phyloP scores from a whole-genome alignment of 192 early-diverging fungal genomes.

The Backusella tuberculispora region DNA sequence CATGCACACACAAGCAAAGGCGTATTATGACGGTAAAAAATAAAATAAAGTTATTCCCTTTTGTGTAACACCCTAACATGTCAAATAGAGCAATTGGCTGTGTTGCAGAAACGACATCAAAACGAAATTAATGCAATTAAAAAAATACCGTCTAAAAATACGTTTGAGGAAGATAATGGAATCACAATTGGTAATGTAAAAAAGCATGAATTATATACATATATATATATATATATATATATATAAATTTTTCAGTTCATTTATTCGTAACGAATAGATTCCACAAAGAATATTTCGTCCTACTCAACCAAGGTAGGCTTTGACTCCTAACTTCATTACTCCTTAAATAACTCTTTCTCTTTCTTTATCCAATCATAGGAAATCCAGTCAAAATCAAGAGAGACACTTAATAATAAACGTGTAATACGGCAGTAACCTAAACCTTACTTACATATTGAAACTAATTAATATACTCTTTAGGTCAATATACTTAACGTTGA shows the following conservation, averaged over 20 bases:
- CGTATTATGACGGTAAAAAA: not conserved
- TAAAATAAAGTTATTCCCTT: not conserved
- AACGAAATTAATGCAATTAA: slow-evolving; percentile 9
- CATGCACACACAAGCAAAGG: not conserved
- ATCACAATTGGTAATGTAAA: not conserved
- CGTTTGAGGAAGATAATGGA: not conserved
- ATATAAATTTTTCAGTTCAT: not conserved
- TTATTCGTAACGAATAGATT: not conserved
- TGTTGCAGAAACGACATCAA: not conserved
- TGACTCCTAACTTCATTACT: not conserved
- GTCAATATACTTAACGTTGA: not conserved
- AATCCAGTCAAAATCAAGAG: not conserved
- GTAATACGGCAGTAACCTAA: not conserved
- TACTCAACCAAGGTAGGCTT: not conserved
- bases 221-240: not conserved
- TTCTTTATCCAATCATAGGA: not conserved
- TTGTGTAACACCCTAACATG: not conserved
- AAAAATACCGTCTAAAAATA: not conserved
- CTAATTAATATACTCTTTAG: not conserved
- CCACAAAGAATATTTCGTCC: not conserved
- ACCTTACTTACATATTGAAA: not conserved
- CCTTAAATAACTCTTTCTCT: not conserved
- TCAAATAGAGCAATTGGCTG: slow-evolving; percentile 16
- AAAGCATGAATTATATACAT: not conserved
- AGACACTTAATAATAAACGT: no score